phyloP scores from a whole-genome alignment of 768 basidiomycete species.

The Boletus eberwhitei region DNA sequence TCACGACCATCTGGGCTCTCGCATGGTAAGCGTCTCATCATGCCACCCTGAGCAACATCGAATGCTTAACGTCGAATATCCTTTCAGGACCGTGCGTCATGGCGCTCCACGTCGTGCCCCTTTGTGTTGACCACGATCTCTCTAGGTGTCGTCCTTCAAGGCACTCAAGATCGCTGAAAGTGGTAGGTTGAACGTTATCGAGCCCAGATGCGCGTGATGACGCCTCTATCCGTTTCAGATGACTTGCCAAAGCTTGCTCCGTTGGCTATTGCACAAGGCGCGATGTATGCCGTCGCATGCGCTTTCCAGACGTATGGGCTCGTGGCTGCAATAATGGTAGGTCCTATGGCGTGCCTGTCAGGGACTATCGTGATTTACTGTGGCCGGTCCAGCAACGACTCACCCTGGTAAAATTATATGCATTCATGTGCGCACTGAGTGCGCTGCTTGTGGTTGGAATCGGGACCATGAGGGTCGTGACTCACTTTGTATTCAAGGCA shows the following conservation, averaged over 20 bases:
- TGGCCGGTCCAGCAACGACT: slow-evolving; percentile 48
- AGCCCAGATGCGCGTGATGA: neutral
- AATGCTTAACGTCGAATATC: neutral
- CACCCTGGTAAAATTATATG: slow-evolving; percentile 51
- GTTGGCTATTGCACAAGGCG: slow-evolving; percentile 58
- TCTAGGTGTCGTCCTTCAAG: slow-evolving; percentile 61
- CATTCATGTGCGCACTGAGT: slow-evolving; percentile 46
- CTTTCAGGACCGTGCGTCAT: slow-evolving; percentile 24
- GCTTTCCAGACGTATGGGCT: slow-evolving; percentile 57
- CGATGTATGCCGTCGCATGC: slow-evolving; percentile 48
- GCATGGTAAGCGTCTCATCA: slow-evolving; percentile 48
- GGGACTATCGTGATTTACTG: neutral
- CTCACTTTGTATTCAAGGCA: slow-evolving; percentile 71
- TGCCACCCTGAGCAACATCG: too few relatives aligned
- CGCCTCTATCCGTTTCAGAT: slow-evolving; percentile 30
- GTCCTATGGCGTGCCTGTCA: slow-evolving; percentile 19
- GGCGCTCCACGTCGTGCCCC: neutral
- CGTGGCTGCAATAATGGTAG: slow-evolving; percentile 46
- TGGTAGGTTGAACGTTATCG: slow-evolving; percentile 38
- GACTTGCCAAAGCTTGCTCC: slow-evolving; percentile 44
- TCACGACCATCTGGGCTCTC: slow-evolving; percentile 59
- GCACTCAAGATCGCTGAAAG: slow-evolving; percentile 44
- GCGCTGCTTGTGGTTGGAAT: slow-evolving; percentile 49
- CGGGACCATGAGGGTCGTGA: slow-evolving; percentile 52
- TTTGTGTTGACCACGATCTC: neutral